A percentile compares a stretch with the other conserved stretches of the same genome.
Evolutionary conservation across 2,329 filamentous ascomycete species (phyloP).

Genomic region (Apiospora koreana): DNA sequence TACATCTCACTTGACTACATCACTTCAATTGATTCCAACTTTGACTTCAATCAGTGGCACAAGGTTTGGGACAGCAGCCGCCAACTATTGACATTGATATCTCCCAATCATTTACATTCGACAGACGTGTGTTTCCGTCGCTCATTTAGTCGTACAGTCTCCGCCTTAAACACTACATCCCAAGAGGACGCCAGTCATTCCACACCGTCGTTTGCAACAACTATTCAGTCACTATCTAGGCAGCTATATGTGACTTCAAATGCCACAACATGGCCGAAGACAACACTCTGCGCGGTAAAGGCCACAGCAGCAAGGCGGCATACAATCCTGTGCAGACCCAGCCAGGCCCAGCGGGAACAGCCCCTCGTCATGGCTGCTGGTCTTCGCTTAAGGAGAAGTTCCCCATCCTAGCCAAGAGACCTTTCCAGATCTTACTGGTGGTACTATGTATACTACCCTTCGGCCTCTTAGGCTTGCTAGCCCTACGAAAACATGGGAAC

Average conservation of each 20-base stretch:
- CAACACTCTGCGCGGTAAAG: not conserved
- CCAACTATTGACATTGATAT: too few species aligned
- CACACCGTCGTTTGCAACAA: not conserved
- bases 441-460: constrained; percentile 32
- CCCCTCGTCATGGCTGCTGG: not conserved
- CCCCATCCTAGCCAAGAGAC: constrained; percentile 22
- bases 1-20: not conserved
- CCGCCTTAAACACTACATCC: not conserved
- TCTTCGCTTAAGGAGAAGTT: not conserved
- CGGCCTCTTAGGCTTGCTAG: constrained; percentile 32
- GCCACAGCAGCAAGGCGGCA: not conserved
- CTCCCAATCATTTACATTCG: not conserved
- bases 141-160: not conserved
- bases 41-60: not conserved
- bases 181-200: not conserved
- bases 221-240: not conserved
- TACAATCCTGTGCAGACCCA: not conserved
- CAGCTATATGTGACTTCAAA: not conserved
- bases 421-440: constrained; percentile 25
- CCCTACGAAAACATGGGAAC: constrained; percentile 26
- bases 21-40: not conserved
- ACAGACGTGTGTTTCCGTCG: not conserved
- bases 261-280: not conserved
- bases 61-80: not conserved
- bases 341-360: not conserved